These are phyloP conservation scores for Cladosporium austrohemisphaericum DNA, from an alignment of 2,329 filamentous ascomycete genomes.

Conservation along the genomic window DNA sequence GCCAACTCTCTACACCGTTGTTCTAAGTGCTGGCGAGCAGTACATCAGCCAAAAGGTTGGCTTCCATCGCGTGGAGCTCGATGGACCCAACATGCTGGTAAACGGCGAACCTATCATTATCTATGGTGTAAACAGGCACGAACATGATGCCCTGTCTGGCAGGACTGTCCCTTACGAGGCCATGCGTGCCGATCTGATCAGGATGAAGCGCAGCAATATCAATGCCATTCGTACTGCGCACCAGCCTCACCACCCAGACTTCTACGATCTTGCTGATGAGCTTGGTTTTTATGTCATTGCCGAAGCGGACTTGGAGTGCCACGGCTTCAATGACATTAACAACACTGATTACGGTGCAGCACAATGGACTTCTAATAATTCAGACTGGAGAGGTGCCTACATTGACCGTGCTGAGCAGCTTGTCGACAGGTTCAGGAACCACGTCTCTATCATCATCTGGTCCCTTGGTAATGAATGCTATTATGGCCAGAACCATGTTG, in stretches of 20 bases:
- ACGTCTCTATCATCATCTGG: slow-evolving; percentile 66
- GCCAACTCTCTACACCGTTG: slow-evolving; percentile 57
- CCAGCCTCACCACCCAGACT: slow-evolving; percentile 57
- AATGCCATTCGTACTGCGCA: slow-evolving; percentile 66
- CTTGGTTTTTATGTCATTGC: slow-evolving; percentile 63
- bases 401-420: slow-evolving; percentile 62
- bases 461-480: slow-evolving; percentile 69
- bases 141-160: slow-evolving; percentile 62
- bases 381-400: slow-evolving; percentile 59
- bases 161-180: slow-evolving; percentile 60
- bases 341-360: slow-evolving; percentile 10
- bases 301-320: slow-evolving; percentile 47
- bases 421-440: slow-evolving; percentile 67
- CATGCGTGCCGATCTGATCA: slow-evolving; percentile 56
- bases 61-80: slow-evolving; percentile 61
- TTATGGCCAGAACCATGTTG: slow-evolving; percentile 62
- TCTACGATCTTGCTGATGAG: slow-evolving; percentile 60
- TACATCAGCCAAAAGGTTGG: slow-evolving; percentile 53
- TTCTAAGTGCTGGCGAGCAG: slow-evolving; percentile 33
- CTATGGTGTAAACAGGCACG: slow-evolving; percentile 63
- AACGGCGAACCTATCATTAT: slow-evolving; percentile 59
- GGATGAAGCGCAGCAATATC: slow-evolving; percentile 68
- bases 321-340: slow-evolving; percentile 32
- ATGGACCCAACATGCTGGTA: slow-evolving; percentile 56
- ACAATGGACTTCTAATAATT: slow-evolving; percentile 52